Conservation (phyloP, 306 rosid species). For the Pueraria montana region DNA sequence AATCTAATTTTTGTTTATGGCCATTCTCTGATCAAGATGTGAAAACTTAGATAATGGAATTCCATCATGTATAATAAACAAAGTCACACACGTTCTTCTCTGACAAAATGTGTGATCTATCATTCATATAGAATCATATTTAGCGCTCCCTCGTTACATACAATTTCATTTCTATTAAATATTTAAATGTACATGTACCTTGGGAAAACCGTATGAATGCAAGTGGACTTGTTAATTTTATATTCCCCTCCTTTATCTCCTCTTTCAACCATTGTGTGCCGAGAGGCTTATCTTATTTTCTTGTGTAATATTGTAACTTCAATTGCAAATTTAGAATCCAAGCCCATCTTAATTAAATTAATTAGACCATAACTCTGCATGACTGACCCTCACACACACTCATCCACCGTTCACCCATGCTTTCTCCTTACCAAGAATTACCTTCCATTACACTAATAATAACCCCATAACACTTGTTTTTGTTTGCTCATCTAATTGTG, state of each 20-base stretch:
- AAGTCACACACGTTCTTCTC: conserved; percentile 47
- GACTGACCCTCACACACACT: conserved; percentile 1
- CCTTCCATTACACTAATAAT: conserved; percentile 10
- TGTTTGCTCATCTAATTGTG: conserved; percentile 9
- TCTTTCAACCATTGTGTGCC: not conserved
- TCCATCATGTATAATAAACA: conserved; percentile 8
- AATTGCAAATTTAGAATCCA: conserved; percentile 21
- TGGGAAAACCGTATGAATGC: conserved; percentile 10
- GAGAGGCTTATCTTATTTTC: conserved; percentile 1
- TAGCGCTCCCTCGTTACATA: conserved; percentile 7
- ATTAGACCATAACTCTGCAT: conserved; percentile 36
- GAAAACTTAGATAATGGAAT: conserved; percentile 1
- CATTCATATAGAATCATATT: conserved; percentile 26
- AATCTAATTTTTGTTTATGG: conserved; percentile 4
- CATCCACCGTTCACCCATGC: conserved; percentile 31
- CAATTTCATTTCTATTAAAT: conserved; percentile 8
- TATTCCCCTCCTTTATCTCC: not conserved
- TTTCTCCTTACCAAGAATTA: not conserved
- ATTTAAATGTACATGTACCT: not conserved
- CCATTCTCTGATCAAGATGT: conserved; percentile 1
- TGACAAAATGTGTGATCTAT: conserved; percentile 39
- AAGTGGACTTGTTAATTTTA: conserved; percentile 20
- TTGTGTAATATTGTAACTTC: not conserved
- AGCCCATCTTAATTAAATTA: conserved; percentile 23
- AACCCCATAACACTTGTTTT: not conserved